phyloP scores from a whole-genome alignment of 805 yeast species.

The Kurtzmaniella cleridarum region DNA sequence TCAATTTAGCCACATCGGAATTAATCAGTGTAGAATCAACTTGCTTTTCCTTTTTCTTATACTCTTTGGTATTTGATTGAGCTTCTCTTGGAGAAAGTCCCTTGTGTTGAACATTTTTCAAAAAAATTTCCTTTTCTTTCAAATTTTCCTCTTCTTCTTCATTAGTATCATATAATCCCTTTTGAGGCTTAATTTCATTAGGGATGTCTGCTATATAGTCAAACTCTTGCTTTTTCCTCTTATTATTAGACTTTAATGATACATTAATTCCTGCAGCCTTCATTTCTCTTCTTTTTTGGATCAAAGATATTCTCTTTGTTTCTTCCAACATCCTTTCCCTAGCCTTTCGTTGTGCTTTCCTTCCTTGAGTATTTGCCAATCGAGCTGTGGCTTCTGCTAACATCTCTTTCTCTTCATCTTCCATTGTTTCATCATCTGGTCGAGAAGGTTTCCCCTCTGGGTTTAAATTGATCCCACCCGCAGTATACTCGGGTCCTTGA shows the following conservation, averaged over 20 bases:
- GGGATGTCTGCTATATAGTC: conserved; percentile 85
- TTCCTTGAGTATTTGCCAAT: conserved; percentile 87
- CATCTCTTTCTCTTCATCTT: conserved; percentile 89
- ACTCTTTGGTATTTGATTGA: conserved; percentile 26
- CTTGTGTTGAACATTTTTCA: conserved; percentile 31
- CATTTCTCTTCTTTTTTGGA: conserved; percentile 77
- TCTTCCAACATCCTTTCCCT: conserved; percentile 81
- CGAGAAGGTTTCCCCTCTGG: conserved; percentile 77
- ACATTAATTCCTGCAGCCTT: conserved; percentile 71
- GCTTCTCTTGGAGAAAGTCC: conserved; percentile 40
- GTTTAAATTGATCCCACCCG: conserved; percentile 60
- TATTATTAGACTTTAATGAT: conserved; percentile 46
- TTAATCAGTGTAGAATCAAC: conserved; percentile 17
- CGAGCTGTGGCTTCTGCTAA: conserved; percentile 91
- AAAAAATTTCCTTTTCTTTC: conserved; percentile 36
- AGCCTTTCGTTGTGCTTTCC: conserved; percentile 86
- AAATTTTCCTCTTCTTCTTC: conserved; percentile 49
- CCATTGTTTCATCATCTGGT: conserved; percentile 75
- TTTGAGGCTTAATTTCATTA: conserved; percentile 63
- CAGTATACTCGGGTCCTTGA: conserved; percentile 25
- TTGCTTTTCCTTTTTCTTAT: conserved; percentile 16
- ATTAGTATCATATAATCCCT: conserved; percentile 62
- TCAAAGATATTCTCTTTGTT: conserved; percentile 63
- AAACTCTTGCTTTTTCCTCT: conserved; percentile 53
- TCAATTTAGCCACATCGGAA: conserved; percentile 15